Conservation (phyloP, 2,329 filamentous ascomycete species). For the Shiraia bambusicola region DNA sequence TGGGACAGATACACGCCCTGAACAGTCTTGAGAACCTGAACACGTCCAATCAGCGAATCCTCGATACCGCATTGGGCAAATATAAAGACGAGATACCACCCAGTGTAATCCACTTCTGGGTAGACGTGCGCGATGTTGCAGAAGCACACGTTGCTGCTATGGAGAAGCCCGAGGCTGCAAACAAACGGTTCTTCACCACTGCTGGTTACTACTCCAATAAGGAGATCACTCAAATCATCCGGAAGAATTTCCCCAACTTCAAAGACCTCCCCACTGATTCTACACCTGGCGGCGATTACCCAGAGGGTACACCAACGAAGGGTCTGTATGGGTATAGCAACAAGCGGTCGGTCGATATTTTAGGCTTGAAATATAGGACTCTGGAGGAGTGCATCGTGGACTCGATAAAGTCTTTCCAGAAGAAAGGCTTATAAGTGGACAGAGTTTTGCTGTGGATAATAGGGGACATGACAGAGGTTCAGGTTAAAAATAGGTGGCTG, state of each 20-base stretch:
- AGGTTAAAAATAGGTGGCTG: not conserved
- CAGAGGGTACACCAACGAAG: slow-evolving; percentile 48
- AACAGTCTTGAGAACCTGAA: slow-evolving; percentile 66
- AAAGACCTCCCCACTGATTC: slow-evolving; percentile 51
- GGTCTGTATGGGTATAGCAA: slow-evolving; percentile 55
- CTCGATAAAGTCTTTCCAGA: slow-evolving; percentile 64
- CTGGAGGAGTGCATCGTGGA: slow-evolving; percentile 63
- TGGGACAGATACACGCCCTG: slow-evolving; percentile 55
- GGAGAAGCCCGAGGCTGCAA: slow-evolving; percentile 58
- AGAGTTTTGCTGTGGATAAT: no score
- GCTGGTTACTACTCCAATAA: slow-evolving; percentile 63
- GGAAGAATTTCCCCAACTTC: slow-evolving; percentile 57
- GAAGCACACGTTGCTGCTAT: slow-evolving; percentile 63
- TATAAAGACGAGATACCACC: slow-evolving; percentile 59
- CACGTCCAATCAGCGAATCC: slow-evolving; percentile 69
- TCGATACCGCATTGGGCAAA: slow-evolving; percentile 64
- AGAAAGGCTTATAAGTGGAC: slow-evolving; percentile 48
- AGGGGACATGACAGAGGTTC: not conserved
- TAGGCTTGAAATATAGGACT: slow-evolving; percentile 61
- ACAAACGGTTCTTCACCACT: slow-evolving; percentile 63
- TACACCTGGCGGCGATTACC: slow-evolving; percentile 49
- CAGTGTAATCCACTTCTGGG: slow-evolving; percentile 56
- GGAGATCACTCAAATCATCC: slow-evolving; percentile 58
- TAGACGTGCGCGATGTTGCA: slow-evolving; percentile 59
- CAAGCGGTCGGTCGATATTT: slow-evolving; percentile 53